A percentile compares a stretch with the other conserved stretches of the same genome.
These are phyloP conservation scores for Lanmaoa pseudosensibilis DNA, from an alignment of 768 basidiomycete genomes.

Conservation along the genomic window DNA sequence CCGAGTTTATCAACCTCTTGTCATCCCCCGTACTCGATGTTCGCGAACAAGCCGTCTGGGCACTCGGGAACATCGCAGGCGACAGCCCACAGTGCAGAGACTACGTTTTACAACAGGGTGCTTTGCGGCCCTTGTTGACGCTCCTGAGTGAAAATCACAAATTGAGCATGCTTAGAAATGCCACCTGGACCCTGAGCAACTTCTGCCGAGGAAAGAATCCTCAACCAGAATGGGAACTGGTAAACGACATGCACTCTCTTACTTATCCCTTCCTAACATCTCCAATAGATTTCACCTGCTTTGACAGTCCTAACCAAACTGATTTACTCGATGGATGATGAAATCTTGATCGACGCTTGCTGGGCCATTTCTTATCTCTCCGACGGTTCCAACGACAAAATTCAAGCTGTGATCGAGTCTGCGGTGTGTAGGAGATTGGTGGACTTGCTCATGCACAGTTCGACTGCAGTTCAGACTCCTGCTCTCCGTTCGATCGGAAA, in stretches of 20 bases:
- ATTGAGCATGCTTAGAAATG: slow-evolving; percentile 96
- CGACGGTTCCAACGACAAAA: slow-evolving; percentile 98
- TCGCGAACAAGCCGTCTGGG: slow-evolving; percentile 99
- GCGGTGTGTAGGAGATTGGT: slow-evolving; percentile 97
- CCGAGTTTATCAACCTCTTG: slow-evolving; percentile 94
- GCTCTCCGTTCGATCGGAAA: slow-evolving; percentile 98
- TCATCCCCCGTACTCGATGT: slow-evolving; percentile 96
- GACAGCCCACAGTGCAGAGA: slow-evolving; percentile 98
- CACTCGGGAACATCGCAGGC: slow-evolving; percentile 97
- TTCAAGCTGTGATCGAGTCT: slow-evolving; percentile 98
- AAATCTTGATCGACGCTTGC: slow-evolving; percentile 98
- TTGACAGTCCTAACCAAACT: slow-evolving; percentile 95
- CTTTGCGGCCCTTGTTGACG: slow-evolving; percentile 86
- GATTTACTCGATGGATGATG: slow-evolving; percentile 98
- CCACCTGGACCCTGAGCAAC: slow-evolving; percentile 99
- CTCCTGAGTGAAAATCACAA: slow-evolving; percentile 96
- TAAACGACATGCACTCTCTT: slow-evolving; percentile 39
- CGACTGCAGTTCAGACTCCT: slow-evolving; percentile 96
- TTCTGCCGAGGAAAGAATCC: slow-evolving; percentile 98
- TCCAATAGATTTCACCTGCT: slow-evolving; percentile 86
- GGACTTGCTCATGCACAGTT: slow-evolving; percentile 93
- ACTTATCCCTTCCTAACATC: slow-evolving; percentile 14
- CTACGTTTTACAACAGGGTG: slow-evolving; percentile 92
- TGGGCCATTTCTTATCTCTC: slow-evolving; percentile 99
- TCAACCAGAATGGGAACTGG: slow-evolving; percentile 97